Conservation (phyloP, 2,329 filamentous ascomycete genomes). For the Neonectria magnoliae region DNA sequence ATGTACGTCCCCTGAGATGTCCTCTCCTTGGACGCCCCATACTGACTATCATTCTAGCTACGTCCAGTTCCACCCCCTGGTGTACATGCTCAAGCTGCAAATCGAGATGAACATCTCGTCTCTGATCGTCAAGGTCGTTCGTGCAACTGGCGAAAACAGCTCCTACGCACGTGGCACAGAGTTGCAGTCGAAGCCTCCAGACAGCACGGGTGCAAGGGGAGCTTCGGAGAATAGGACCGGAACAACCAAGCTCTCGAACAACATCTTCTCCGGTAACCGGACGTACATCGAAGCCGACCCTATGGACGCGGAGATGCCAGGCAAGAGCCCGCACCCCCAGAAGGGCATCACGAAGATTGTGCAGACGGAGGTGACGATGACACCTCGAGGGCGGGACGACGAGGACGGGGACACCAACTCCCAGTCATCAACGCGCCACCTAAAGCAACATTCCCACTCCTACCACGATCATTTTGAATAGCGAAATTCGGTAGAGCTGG, state of each 20-base stretch:
- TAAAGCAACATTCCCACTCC: constrained; percentile 19
- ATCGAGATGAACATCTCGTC: constrained; percentile 41
- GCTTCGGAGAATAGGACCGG: not conserved
- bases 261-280: constrained; percentile 15
- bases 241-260: not conserved
- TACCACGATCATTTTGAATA: constrained; percentile 9
- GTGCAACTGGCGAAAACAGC: constrained; percentile 36
- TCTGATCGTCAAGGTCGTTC: constrained; percentile 37
- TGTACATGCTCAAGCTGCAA: constrained; percentile 41
- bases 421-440: constrained; percentile 34
- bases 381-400: constrained; percentile 21
- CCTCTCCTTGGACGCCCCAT: not conserved
- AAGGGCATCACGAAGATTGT: constrained; percentile 38
- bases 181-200: constrained; percentile 24
- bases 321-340: not conserved
- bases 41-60: constrained; percentile 27
- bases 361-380: constrained; percentile 35
- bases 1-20: constrained; percentile 25
- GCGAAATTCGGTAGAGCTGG: not conserved
- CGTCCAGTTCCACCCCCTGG: constrained; percentile 39
- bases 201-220: not conserved
- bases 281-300: constrained; percentile 18
- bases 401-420: constrained; percentile 35
- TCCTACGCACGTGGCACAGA: constrained; percentile 32
- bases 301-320: not conserved